These are phyloP conservation scores for Solanum lycopersicoides DNA, from an alignment of 257 asterid species.

Conservation along the genomic window DNA sequence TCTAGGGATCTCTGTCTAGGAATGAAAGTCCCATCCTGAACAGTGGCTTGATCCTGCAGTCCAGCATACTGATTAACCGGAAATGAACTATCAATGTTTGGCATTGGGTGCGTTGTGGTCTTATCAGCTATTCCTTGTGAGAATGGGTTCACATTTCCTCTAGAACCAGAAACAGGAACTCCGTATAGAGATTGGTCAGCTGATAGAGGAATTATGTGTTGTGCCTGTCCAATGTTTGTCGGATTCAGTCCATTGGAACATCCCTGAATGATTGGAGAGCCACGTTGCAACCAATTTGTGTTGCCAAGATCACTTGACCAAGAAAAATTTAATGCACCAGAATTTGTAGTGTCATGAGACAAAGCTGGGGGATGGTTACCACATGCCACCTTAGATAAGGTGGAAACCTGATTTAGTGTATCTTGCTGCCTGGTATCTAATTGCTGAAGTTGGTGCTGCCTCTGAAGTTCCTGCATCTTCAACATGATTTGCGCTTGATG, in stretches of 20 bases:
- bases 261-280: slow-evolving; percentile 48
- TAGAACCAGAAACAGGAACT: slow-evolving; percentile 13
- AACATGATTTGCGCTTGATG: slow-evolving; percentile 62
- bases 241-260: slow-evolving; percentile 36
- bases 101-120: neutral
- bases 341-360: slow-evolving; percentile 32
- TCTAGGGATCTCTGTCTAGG: slow-evolving; percentile 32
- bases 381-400: slow-evolving; percentile 41
- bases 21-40: slow-evolving; percentile 26
- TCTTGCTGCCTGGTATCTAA: slow-evolving; percentile 47
- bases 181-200: slow-evolving; percentile 14
- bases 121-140: slow-evolving; percentile 3
- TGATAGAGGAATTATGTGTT: neutral
- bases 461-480: slow-evolving; percentile 69
- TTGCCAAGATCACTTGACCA: slow-evolving; percentile 46
- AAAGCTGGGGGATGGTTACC: slow-evolving; percentile 39
- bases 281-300: slow-evolving; percentile 49
- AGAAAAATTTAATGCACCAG: slow-evolving; percentile 34
- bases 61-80: slow-evolving; percentile 29
- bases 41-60: slow-evolving; percentile 24
- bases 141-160: slow-evolving; percentile 6
- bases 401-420: slow-evolving; percentile 29
- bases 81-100: slow-evolving; percentile 23
- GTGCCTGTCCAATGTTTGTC: slow-evolving; percentile 6
- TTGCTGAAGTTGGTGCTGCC: slow-evolving; percentile 62